phyloP scores from a whole-genome alignment of 306 rosid species.

The Delonix regia region DNA sequence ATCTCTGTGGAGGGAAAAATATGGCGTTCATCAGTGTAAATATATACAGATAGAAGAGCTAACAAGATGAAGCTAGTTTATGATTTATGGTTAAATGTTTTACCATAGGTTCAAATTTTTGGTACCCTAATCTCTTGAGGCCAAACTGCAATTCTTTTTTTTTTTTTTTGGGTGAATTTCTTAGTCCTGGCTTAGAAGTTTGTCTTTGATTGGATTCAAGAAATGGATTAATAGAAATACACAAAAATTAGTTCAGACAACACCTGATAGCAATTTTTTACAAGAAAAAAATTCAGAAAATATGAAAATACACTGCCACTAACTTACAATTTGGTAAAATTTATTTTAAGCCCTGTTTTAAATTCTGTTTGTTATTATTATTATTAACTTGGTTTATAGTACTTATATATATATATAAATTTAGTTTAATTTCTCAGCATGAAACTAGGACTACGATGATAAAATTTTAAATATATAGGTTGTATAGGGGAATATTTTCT shows the following conservation, averaged over 20 bases:
- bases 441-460: no score
- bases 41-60: conserved; percentile 5
- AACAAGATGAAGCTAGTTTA: neutral
- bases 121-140: neutral
- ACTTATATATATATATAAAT: no score
- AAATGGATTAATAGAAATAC: neutral
- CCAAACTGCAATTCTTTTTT: neutral
- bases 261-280: no score
- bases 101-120: neutral
- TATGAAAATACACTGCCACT: neutral
- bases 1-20: conserved; percentile 76
- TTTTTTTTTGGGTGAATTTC: no score
- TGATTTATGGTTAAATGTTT: neutral
- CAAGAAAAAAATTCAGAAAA: neutral
- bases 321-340: conserved; percentile 2
- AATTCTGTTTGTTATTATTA: neutral
- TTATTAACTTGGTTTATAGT: no score
- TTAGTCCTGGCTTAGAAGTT: no score
- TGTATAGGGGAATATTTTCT: no score
- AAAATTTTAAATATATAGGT: no score
- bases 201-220: neutral
- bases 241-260: neutral
- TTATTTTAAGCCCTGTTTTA: neutral
- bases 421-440: no score
- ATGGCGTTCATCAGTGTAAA: conserved; percentile 73